Evolutionary conservation across 805 yeast species (phyloP), one percentile per base, ranked within the genome.

Genomic region (Ogataea populi-albae): DNA sequence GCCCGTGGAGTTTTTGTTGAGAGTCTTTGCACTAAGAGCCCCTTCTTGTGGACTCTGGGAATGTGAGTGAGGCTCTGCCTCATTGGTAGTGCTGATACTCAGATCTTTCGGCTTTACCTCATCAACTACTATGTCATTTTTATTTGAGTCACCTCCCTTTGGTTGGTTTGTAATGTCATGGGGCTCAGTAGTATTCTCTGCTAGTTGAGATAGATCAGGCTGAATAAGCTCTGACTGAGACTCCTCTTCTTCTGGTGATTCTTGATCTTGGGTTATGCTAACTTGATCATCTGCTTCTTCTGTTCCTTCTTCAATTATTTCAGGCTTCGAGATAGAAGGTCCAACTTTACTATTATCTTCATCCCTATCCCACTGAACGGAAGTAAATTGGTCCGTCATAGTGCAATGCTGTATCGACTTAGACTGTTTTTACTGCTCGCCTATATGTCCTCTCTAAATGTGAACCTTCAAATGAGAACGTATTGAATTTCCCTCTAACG

Each of bases 291-390:
- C 38, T 12, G 37, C 30, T 9, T 33, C 43, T 6, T 35, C 42
- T 16, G 37, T 28, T 21, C 32, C 37, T 6, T 35, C 40, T 9
- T 16, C 35, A n/a, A n/a, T n/a, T n/a, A n/a, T n/a, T n/a, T n/a
- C n/a, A n/a, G n/a, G n/a, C 14, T 36, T 38, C 3, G 22, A 18
- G n/a, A 35, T 32, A 11, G 40, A 11, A 9, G 28, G 34, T 4
- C 30, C 22, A 10, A 23, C 19, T 14, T 6, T 24, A 10, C 17
- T 30, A 15, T 18, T 19, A 17, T 20, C 29, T 8, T 67, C 75
- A 19, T 63, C 75, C 40, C 75, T 62, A 47, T 75, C 79, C 78
- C 77, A 75, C 47, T 69, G 76, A 32, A 75, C 72, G 19, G 80
- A 75, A 1, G 78, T 72, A 50, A 75, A 75, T 45, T 73, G 74